Evolutionary conservation across 2,329 filamentous ascomycete genomes (phyloP), one percentile per base, ranked within the genome.

Genomic region (Colletotrichum falcatum): DNA sequence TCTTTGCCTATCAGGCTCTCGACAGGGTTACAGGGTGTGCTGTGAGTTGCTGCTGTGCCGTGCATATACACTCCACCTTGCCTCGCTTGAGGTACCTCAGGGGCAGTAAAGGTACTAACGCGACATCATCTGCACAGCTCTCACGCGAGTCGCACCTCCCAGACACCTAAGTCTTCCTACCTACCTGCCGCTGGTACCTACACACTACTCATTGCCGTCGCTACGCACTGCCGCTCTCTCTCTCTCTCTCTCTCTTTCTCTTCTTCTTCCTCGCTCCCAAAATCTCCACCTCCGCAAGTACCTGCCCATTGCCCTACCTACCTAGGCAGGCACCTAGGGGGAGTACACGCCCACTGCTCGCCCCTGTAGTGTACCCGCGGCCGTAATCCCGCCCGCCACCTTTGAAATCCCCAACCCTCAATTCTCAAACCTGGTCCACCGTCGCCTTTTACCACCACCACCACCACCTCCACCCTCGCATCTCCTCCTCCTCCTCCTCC

Each of bases 381-480:
- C 61, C 44, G 66, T 44, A 44, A 70, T 61, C 56, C 66, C 56
- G 53, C 64, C 64, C 64, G 64, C 68, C 64, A 67, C 68, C 59
- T 62, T 35, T 39, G 66, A 69, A 71, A 71, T 61, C 58, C 68
- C 68, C 66, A 54, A 71, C 66, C 53, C 64, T 65, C 64, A 54
- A 28, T 26, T 56, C 63, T 42, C 64, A 66, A 46, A 55, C 65
- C 60, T 67, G 59, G 59, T 46, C 42, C 9, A 30, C 46, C 23
- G 33, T 49, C 42, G 49, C 61, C 35, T 46, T 65, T 23, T 23
- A 46, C 44, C 56, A 66, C 44, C 28, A 26, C 44, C 49, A 4
- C 20, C 28, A 11, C 49, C 20, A 5, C 39, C 30, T 7, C 7
- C 30, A 3, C 7, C 30, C 30, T 33, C 3, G 30, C 4, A 33